A percentile compares a stretch with the other conserved stretches of the same genome.
These are phyloP conservation scores for Ajuga chamaepitys DNA, from an alignment of 257 asterid genomes.

Conservation along the genomic window DNA sequence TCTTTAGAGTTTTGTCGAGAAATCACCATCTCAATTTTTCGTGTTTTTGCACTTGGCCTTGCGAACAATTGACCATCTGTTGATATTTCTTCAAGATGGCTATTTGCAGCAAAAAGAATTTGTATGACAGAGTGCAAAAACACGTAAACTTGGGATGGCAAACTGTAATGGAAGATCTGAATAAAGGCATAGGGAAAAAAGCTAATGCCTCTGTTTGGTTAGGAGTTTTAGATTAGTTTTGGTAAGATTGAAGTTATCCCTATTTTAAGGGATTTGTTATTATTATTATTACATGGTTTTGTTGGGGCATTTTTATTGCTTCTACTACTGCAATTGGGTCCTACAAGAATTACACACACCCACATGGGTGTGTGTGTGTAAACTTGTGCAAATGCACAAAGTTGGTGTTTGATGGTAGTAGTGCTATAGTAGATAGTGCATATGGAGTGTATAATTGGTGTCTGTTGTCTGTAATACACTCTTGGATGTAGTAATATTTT, in stretches of 20 bases:
- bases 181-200: not conserved
- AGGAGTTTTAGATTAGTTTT: not conserved
- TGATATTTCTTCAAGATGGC: no score
- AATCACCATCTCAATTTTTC: not conserved
- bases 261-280: conserved; percentile 2
- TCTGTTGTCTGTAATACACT: conserved; percentile 8
- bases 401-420: not conserved
- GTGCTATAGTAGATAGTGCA: not conserved
- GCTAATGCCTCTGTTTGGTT: not conserved
- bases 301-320: not conserved
- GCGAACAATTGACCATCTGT: no score
- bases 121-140: no score
- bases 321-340: not conserved
- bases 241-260: not conserved
- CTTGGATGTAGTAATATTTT: not conserved
- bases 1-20: conserved; percentile 21
- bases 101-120: no score
- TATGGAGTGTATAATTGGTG: conserved; percentile 1
- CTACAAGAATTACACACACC: no score
- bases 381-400: not conserved
- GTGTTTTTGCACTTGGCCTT: no score
- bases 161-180: not conserved
- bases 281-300: not conserved
- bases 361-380: no score
- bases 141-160: no score